These are phyloP conservation scores for Microdochium trichocladiopsis DNA, from an alignment of 2,329 filamentous ascomycete species.

Conservation along the genomic window DNA sequence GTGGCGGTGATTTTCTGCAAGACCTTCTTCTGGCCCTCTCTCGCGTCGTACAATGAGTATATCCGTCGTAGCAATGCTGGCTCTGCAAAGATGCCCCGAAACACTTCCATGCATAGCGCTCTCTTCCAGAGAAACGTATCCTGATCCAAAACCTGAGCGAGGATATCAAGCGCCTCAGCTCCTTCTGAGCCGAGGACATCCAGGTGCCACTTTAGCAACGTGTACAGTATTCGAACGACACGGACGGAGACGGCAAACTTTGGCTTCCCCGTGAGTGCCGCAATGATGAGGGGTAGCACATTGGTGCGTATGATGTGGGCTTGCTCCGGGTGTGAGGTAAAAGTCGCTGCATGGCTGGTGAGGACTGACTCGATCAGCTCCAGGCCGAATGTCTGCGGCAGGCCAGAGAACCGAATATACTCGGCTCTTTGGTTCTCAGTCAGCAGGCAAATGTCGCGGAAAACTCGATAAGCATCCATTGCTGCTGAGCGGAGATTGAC, in stretches of 20 bases:
- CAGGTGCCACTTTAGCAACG: slow-evolving; percentile 73
- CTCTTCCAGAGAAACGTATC: slow-evolving; percentile 82
- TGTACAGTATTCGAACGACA: slow-evolving; percentile 74
- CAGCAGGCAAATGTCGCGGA: slow-evolving; percentile 84
- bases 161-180: slow-evolving; percentile 70
- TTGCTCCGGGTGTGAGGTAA: slow-evolving; percentile 73
- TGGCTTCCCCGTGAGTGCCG: slow-evolving; percentile 68
- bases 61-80: slow-evolving; percentile 71
- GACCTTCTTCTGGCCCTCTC: slow-evolving; percentile 65
- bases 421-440: slow-evolving; percentile 78
- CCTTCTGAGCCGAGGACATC: slow-evolving; percentile 69
- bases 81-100: slow-evolving; percentile 79
- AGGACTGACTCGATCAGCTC: slow-evolving; percentile 90
- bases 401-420: slow-evolving; percentile 70
- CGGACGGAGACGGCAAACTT: slow-evolving; percentile 79
- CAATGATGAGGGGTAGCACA: slow-evolving; percentile 78
- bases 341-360: slow-evolving; percentile 75
- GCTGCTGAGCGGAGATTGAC: slow-evolving; percentile 68
- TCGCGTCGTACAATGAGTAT: slow-evolving; percentile 71
- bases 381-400: slow-evolving; percentile 77
- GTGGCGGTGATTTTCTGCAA: slow-evolving; percentile 77
- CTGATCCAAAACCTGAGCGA: slow-evolving; percentile 83
- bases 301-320: slow-evolving; percentile 68
- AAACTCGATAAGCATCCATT: slow-evolving; percentile 78
- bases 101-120: slow-evolving; percentile 84